These are phyloP conservation scores for Allantophomopsis lycopodina DNA, from an alignment of 2,329 filamentous ascomycete species.

Conservation along the genomic window DNA sequence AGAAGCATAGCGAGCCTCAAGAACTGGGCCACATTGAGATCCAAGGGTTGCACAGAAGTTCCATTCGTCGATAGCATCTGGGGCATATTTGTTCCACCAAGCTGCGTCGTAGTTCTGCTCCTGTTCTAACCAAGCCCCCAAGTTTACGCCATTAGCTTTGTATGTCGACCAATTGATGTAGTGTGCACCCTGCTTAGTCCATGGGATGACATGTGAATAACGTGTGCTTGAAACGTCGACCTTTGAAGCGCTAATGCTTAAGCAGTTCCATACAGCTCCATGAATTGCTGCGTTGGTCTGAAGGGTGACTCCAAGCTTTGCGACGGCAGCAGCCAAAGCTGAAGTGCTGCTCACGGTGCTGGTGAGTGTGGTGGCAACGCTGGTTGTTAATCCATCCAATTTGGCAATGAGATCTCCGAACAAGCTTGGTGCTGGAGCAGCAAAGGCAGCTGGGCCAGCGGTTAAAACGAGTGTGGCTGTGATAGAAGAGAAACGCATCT, in stretches of 20 bases:
- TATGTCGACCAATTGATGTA: constrained; percentile 5
- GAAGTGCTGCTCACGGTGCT: too few relatives aligned
- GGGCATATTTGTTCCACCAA: constrained; percentile 20
- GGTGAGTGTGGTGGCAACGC: too few relatives aligned
- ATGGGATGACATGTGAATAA: too few relatives aligned
- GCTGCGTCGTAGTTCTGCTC: constrained; percentile 14
- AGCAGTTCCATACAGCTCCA: too few relatives aligned
- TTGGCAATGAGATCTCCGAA: neutral
- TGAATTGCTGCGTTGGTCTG: too few relatives aligned
- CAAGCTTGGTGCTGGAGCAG: neutral
- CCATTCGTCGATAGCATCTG: constrained; percentile 19
- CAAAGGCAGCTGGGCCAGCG: neutral
- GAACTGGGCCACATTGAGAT: constrained; percentile 13
- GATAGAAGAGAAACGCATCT: neutral
- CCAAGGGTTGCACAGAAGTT: constrained; percentile 18
- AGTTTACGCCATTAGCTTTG: constrained; percentile 11
- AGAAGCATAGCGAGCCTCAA: constrained; percentile 17
- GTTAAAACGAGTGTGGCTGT: neutral
- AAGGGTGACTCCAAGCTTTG: too few relatives aligned
- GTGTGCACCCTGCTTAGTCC: too few relatives aligned
- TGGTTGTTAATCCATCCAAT: too few relatives aligned
- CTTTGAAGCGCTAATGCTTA: too few relatives aligned
- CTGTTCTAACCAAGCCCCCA: constrained; percentile 19
- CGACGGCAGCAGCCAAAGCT: too few relatives aligned
- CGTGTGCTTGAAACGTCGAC: too few relatives aligned